Conservation (phyloP, 257 asterid species). For the Asclepias syriaca region DNA sequence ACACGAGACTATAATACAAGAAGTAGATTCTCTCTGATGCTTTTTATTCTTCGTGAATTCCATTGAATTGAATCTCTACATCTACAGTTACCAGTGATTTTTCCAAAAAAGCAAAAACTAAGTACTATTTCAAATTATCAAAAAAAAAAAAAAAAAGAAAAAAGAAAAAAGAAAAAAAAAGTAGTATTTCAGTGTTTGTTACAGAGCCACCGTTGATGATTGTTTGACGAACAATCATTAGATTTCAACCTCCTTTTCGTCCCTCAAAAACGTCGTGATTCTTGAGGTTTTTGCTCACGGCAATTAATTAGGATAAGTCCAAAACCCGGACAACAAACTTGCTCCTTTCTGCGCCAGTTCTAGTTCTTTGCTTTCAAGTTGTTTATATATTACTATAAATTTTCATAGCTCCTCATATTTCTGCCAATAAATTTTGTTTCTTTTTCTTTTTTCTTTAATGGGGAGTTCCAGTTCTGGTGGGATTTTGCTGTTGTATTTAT, state of each 20-base stretch:
- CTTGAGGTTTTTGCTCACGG: not conserved
- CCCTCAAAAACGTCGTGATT: not conserved
- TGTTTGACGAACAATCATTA: not conserved
- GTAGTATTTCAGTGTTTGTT: not conserved
- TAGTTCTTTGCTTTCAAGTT: slow-evolving; percentile 7
- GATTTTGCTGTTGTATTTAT: not conserved
- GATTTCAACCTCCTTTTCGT: not conserved
- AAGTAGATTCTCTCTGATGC: not conserved
- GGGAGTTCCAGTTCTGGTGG: slow-evolving; percentile 3
- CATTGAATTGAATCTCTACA: not conserved
- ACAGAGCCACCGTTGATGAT: not conserved
- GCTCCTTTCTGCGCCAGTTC: not conserved
- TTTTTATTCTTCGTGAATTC: not conserved
- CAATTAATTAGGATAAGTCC: slow-evolving; percentile 7
- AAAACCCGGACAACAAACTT: not conserved
- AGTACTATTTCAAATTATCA: no score
- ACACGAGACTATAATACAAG: not conserved
- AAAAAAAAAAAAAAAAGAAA: no score
- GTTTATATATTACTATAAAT: not conserved
- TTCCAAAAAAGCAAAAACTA: not conserved
- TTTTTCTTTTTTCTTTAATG: slow-evolving; percentile 11
- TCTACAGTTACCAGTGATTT: no score
- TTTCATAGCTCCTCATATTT: not conserved
- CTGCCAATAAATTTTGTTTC: not conserved
- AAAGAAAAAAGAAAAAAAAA: no score